Percentiles rank a stretch among this genome's conserved stretches.
Conservation (phyloP, 176 grass and related monocot species). For the Alloteropsis semialata region DNA sequence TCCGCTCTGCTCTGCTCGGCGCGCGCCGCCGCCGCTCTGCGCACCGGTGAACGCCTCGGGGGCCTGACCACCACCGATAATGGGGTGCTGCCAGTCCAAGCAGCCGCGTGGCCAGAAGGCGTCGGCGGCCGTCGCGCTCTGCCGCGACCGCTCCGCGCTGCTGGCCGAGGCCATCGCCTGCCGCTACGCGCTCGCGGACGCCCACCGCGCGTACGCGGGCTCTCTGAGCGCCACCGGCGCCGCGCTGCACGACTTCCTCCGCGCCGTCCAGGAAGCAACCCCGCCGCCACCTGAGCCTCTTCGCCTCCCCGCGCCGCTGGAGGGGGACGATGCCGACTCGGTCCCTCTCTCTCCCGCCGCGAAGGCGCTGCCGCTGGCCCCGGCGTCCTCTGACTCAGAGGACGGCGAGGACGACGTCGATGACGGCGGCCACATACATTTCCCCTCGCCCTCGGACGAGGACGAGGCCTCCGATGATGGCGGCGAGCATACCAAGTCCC, state of each 20-base stretch:
- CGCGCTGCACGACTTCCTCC: constrained; percentile 53
- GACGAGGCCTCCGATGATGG: not conserved
- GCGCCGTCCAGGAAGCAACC: not conserved
- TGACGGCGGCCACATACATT: constrained; percentile 29
- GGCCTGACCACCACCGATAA: not conserved
- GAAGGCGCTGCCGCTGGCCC: not conserved
- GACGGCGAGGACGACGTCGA: not conserved
- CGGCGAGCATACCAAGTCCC: constrained; percentile 19
- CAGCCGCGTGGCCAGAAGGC: constrained; percentile 12
- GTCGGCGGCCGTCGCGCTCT: constrained; percentile 41
- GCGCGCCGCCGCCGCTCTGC: too few relatives aligned
- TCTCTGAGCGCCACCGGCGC: constrained; percentile 41
- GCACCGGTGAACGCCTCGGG: too few relatives aligned
- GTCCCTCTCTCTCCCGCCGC: not conserved
- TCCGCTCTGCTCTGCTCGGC: too few relatives aligned
- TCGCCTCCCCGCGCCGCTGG: not conserved
- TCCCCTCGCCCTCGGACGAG: not conserved
- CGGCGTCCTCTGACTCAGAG: not conserved
- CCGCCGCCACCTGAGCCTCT: not conserved
- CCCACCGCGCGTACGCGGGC: constrained; percentile 53
- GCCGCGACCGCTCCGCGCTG: constrained; percentile 41
- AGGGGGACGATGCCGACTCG: not conserved
- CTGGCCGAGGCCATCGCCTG: constrained; percentile 58
- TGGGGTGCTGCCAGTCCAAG: constrained; percentile 71
- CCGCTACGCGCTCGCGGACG: constrained; percentile 68